Conservation (phyloP, 805 yeast species). For the Sugiyamaella qingdaonensis region DNA sequence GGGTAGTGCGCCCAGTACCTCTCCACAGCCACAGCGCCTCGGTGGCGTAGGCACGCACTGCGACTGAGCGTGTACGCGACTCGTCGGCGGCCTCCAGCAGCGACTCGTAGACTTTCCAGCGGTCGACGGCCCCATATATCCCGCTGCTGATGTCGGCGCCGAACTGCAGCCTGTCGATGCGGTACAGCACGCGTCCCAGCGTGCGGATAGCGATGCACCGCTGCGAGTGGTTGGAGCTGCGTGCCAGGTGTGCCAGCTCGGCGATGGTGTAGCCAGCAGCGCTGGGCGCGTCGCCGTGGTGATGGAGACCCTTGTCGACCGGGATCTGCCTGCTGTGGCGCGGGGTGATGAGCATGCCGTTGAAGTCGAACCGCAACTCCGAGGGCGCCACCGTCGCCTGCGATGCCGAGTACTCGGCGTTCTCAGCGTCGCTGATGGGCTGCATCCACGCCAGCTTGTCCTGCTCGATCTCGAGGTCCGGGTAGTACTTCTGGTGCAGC, state of each 20-base stretch:
- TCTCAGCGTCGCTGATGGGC: constrained; percentile 44
- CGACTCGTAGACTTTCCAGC: constrained; percentile 58
- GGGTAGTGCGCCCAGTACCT: constrained; percentile 14
- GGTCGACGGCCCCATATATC: constrained; percentile 69
- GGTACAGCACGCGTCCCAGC: constrained; percentile 79
- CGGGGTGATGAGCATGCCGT: constrained; percentile 70
- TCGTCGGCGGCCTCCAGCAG: constrained; percentile 64
- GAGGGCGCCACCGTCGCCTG: constrained; percentile 36
- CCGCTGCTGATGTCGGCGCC: constrained; percentile 46
- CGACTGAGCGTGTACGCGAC: constrained; percentile 53
- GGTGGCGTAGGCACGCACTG: constrained; percentile 76
- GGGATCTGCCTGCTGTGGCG: constrained; percentile 47
- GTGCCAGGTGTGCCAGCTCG: constrained; percentile 72
- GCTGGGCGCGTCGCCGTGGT: constrained; percentile 83
- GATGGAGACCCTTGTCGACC: constrained; percentile 71
- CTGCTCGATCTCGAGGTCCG: constrained; percentile 81
- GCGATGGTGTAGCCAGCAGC: constrained; percentile 88
- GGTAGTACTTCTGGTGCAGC: constrained; percentile 79
- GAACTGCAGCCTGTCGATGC: constrained; percentile 52
- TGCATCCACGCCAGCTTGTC: constrained; percentile 91
- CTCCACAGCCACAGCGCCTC: constrained; percentile 93
- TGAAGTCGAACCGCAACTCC: constrained; percentile 82
- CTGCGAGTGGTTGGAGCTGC: constrained; percentile 81
- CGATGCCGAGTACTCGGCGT: constrained; percentile 42
- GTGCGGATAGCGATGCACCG: constrained; percentile 82